Evolutionary conservation across 2,329 filamentous ascomycete species (phyloP), one percentile per base, ranked within the genome.

Genomic region (Fusarium euwallaceae): DNA sequence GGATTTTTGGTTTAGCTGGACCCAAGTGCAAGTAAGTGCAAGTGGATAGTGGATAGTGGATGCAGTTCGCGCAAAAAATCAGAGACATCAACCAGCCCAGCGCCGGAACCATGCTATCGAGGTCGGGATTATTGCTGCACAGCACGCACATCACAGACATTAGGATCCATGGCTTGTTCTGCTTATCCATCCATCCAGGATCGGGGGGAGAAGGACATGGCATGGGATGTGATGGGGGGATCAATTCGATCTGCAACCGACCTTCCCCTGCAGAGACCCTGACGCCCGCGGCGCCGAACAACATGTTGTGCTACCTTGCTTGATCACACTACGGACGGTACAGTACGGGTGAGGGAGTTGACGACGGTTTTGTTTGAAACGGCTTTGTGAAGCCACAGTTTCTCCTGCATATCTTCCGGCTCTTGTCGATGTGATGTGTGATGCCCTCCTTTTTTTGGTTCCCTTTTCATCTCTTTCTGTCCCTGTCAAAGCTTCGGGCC

Each of bases 221-320:
- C 24, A 48, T 20, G 37, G 22, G 66, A 64, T 65, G 22, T 60
- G 34, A 71, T 60, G 70, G 61, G 53, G 58, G 71, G 24, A 53
- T 53, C 48, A 53, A 67, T 74, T 75, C 27, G 67, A 78, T 78
- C 74, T 77, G 66, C 73, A 64, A 66, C 63, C 68, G 63, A 67
- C 63, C 64, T 68, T 71, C 67, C 64, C 63, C 56, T 73, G 66
- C 64, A 71, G 70, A 68, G 56, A 64, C 66, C 63, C 36, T 53
- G 63, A 63, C 68, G 45, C 61, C 53, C 51, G 60, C 58, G 55
- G 64, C 69, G 34, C n/a, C 55, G 48, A 75, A 75, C 59, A 72
- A 75, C 59, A 72, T 64, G 69, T 32, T 62, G 72, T 75, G 69
- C 64, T 72, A 65, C 68, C 61, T 61, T 53, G 24, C 48, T 55